Conservation (phyloP, 306 rosid species). For the Cyamopsis tetragonoloba region DNA sequence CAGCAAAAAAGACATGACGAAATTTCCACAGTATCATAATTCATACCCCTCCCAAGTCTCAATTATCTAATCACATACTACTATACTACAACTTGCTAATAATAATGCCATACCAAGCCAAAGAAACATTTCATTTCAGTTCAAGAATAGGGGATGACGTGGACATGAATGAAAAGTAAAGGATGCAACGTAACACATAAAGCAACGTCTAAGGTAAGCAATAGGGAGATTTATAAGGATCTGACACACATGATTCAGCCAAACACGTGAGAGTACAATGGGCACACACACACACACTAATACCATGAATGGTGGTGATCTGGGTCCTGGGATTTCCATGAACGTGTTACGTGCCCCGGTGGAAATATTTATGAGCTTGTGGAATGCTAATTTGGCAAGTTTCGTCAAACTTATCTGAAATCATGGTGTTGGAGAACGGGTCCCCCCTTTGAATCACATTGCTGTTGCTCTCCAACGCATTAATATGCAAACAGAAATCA, state of each 20-base stretch:
- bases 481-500: not conserved
- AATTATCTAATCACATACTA: conserved; percentile 22
- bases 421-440: not conserved
- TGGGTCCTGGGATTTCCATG: conserved; percentile 18
- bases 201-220: conserved; percentile 8
- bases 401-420: not conserved
- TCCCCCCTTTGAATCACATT: not conserved
- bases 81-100: too few relatives aligned
- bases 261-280: not conserved
- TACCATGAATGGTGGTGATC: conserved; percentile 4
- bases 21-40: not conserved
- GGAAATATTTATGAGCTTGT: conserved; percentile 6
- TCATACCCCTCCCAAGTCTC: too few relatives aligned
- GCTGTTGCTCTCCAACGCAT: not conserved
- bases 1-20: conserved; percentile 22
- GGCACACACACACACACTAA: too few relatives aligned
- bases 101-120: conserved; percentile 17
- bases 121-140: conserved; percentile 7
- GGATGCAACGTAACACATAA: not conserved
- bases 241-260: not conserved
- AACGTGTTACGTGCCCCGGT: conserved; percentile 10
- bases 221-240: conserved; percentile 9
- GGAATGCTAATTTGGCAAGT: not conserved
- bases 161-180: conserved; percentile 15
- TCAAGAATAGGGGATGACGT: not conserved